Evolutionary conservation across 805 yeast genomes (phyloP).

Genomic region (Metschnikowia vanudenii): DNA sequence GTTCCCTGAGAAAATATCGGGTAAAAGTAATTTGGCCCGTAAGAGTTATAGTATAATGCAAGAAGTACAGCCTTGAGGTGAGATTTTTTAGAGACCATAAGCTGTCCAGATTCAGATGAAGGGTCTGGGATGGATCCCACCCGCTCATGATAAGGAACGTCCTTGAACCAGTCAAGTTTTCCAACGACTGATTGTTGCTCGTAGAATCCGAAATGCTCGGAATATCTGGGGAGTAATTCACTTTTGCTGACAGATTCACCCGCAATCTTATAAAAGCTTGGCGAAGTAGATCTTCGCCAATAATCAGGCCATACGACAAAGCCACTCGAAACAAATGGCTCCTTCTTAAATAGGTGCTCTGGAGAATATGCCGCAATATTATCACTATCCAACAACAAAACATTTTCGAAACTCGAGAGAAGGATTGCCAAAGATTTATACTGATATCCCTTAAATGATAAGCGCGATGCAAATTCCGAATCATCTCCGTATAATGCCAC

Average conservation of each 20-base stretch:
- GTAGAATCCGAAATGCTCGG: conserved; percentile 24
- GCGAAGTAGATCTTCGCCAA: conserved; percentile 83
- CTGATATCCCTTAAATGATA: conserved; percentile 44
- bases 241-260: conserved; percentile 40
- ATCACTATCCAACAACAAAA: conserved; percentile 73
- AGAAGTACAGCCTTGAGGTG: conserved; percentile 59
- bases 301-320: conserved; percentile 82
- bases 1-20: conserved; percentile 45
- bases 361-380: conserved; percentile 68
- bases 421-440: conserved; percentile 43
- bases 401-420: conserved; percentile 59
- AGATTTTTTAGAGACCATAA: conserved; percentile 53
- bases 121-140: conserved; percentile 68
- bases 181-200: conserved; percentile 9
- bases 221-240: conserved; percentile 32
- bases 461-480: conserved; percentile 24
- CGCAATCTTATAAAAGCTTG: conserved; percentile 67
- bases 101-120: conserved; percentile 69
- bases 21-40: conserved; percentile 43
- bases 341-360: conserved; percentile 53
- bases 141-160: conserved; percentile 57
- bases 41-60: conserved; percentile 62
- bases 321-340: conserved; percentile 54
- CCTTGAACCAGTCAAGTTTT: conserved; percentile 9
- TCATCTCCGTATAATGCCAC: conserved; percentile 25